Evolutionary conservation across 352 stramenopile species (phyloP), one percentile per base, ranked within the genome.

Genomic region (Discostella stelligera): DNA sequence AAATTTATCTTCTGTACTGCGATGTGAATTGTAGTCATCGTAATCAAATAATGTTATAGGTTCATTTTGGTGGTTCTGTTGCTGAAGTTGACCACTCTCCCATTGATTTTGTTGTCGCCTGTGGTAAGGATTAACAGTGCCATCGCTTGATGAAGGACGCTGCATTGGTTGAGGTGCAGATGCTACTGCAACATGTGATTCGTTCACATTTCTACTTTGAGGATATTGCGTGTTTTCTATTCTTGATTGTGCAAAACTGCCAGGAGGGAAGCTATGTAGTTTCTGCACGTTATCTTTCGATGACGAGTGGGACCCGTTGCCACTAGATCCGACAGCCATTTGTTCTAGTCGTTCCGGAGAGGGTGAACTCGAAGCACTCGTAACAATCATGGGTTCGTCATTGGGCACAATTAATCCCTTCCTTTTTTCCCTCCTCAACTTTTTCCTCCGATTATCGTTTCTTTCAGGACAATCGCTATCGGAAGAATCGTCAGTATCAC

Each of bases 11-110:
- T 44, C 37, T 44, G 37, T 10, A 44, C 11, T 44, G 37, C 10
- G 62, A 32, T 81, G 65, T 73, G 18, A 20, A 64, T 79, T 61
- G 52, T 65, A 62, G 52, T 78, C 67, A 25, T 71, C 66, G 37
- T 86, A 76, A 13, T 86, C 79, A 64, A 76, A 79, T n/a, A 76
- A 79, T 25, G 39, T 25, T 0, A 69, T 27, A 44, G 49, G 18
- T 52, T 71, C 39, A 77, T 64, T 87, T 41, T 84, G 71, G 52
- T 86, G 72, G 76, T 84, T 86, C 37, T 84, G 59, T 48, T 80
- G 68, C 11, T 78, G 37, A 66, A 65, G 7, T 44, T 44, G 7
- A 53, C 79, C 70, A n/a, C 79, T 56, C 23, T 84, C 68, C 71
- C 71, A 86, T 58, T 77, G 61, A 68, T 46, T 60, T 49, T 64